These are phyloP conservation scores for Podospora fimiseda DNA, from an alignment of 495 filamentous ascomycete species.

Conservation along the genomic window DNA sequence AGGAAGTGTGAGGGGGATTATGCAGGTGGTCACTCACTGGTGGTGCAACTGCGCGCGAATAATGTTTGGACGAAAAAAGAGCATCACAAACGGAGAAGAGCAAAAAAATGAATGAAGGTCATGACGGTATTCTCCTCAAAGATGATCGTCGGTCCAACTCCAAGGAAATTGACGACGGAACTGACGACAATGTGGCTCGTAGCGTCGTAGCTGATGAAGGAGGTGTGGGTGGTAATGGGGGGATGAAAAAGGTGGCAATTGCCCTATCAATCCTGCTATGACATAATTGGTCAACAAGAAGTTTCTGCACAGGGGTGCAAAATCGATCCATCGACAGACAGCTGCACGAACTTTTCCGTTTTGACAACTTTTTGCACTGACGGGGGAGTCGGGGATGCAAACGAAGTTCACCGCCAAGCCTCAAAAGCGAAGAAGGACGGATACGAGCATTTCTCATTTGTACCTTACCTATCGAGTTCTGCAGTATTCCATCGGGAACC, in stretches of 20 bases:
- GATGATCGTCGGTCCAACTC: not conserved
- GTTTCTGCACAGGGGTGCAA: not conserved
- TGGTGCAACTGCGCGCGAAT: not conserved
- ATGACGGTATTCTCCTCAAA: not conserved
- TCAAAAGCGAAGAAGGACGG: no score
- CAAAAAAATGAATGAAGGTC: not conserved
- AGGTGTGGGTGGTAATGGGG: conserved; percentile 1
- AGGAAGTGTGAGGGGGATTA: not conserved
- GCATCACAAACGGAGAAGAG: not conserved
- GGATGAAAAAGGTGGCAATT: not conserved
- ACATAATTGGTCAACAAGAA: conserved; percentile 5
- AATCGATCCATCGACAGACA: not conserved
- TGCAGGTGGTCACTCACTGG: not conserved
- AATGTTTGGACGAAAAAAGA: not conserved
- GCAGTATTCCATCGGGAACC: not conserved
- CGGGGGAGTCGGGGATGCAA: not conserved
- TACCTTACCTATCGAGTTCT: not conserved
- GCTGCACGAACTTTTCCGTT: conserved; percentile 3
- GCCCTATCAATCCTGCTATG: conserved; percentile 3
- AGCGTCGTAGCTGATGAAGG: not conserved
- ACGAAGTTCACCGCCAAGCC: not conserved
- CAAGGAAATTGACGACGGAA: not conserved
- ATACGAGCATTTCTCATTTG: not conserved
- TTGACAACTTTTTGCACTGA: conserved; percentile 3
- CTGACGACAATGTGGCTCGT: not conserved